Base-by-base conservation (phyloP, 441 rosid genomes). In the Corymbia citriodora region DNA sequence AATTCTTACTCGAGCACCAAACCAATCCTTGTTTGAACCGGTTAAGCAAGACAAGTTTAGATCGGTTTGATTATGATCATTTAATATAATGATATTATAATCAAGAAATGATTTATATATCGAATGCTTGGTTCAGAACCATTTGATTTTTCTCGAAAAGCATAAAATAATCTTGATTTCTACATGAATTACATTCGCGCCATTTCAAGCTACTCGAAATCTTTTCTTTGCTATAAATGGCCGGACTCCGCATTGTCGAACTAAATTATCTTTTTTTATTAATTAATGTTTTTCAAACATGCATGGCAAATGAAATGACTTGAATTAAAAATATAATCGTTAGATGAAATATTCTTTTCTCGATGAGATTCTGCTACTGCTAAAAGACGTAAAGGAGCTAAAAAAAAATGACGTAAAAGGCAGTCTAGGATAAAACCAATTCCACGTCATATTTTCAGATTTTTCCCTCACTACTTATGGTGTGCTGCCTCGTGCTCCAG, bases 401-500 rank as follows among this genome's bases (percentile, higher is more conserved):
- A 40, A 40, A 40, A 40, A 40, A 89, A 59, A 86, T 94, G 91
- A 91, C 92, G 87, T 49, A 83, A 87, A n/a, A 55, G 68, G 74
- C 18, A 16, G 65, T n/a, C 87, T 50, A 85, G 89, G 86, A 57
- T 70, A 89, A 91, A 85, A 59, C 3, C 74, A 89, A 49, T 59
- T 89, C 95, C 94, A 93, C 93, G 91, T 93, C 94, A 90, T 87
- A 91, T 88, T 70, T 53, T 18, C 88, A 91, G 89, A 88, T 88
- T 88, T 72, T 89, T 45, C 92, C 16, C 18, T 29, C 9, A 3
- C 81, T 14, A 5, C 49, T n/a, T 31, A 11, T 18, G 45, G 4
- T 59, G 15, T 5, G 14, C 53, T 49, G 36, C 88, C 82, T 36
- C 72, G 21, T 27, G 52, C 72, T n/a, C 79, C 74, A 12, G 12